phyloP scores from a whole-genome alignment of 2,329 filamentous ascomycete species.

The Sclerotinia trifoliorum region DNA sequence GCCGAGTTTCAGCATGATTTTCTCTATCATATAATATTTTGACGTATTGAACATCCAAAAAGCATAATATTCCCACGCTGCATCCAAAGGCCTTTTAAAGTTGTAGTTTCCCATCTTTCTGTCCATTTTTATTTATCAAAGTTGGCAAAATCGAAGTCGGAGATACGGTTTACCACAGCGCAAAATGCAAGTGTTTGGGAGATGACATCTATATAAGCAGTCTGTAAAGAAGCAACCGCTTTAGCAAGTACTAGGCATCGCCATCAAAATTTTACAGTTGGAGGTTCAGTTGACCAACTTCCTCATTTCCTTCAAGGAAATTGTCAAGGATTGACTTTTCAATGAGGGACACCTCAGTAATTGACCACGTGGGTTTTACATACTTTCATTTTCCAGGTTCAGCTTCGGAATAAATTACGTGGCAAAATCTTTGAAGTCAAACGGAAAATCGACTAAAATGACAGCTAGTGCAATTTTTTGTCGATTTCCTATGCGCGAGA shows the following conservation, averaged over 20 bases:
- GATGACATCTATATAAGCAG: fast-evolving
- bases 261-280: neutral
- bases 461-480: no score
- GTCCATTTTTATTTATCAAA: fast-evolving
- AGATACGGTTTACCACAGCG: neutral
- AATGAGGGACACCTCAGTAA: no score
- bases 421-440: no score
- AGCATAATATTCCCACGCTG: neutral
- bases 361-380: neutral
- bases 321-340: no score
- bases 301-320: no score
- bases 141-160: fast-evolving
- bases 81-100: neutral
- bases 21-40: neutral
- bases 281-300: no score
- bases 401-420: neutral
- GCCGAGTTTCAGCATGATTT: fast-evolving
- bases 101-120: neutral
- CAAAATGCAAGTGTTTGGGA: fast-evolving
- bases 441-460: neutral
- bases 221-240: fast-evolving
- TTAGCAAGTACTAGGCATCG: neutral
- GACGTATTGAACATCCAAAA: neutral
- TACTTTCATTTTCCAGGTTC: no score
- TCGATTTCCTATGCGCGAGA: neutral